Evolutionary conservation across 225 moss, liverwort and hornwort genomes (phyloP).

Genomic region (Physcomitrellopsis africana): DNA sequence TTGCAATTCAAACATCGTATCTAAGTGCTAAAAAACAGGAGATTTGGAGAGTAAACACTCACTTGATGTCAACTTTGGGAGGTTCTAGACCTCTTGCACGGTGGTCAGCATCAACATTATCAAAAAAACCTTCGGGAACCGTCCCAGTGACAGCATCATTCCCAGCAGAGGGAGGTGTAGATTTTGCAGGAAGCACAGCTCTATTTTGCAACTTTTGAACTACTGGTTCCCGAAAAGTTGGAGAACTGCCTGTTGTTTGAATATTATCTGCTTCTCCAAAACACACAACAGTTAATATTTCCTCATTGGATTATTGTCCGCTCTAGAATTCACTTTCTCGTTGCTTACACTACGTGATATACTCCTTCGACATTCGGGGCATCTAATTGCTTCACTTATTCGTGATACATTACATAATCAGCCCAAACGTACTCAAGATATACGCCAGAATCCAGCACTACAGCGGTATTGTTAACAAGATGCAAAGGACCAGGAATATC

Average conservation of each 20-base stretch:
- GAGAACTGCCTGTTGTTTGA: constrained; percentile 27
- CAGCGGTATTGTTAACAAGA: background rate
- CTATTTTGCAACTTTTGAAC: constrained; percentile 31
- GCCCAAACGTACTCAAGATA: background rate
- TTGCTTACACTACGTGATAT: background rate
- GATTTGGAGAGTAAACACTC: constrained; percentile 24
- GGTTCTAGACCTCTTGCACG: constrained; percentile 91
- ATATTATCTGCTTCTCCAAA: constrained; percentile 46
- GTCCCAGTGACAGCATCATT: constrained; percentile 41
- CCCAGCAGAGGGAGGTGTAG: constrained; percentile 31
- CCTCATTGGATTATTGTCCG: background rate
- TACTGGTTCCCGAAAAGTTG: constrained; percentile 27
- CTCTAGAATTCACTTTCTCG: background rate
- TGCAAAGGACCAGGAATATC: background rate
- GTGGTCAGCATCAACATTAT: constrained; percentile 90
- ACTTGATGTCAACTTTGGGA: constrained; percentile 87
- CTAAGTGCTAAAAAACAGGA: constrained; percentile 2
- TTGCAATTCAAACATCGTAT: background rate
- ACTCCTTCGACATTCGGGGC: background rate
- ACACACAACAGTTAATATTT: constrained; percentile 3
- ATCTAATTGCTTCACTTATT: background rate
- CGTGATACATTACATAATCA: background rate
- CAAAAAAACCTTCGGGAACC: constrained; percentile 95
- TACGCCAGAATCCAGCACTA: background rate
- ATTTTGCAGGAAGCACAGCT: constrained; percentile 30